Percentiles rank a stretch among this genome's conserved stretches.
These are phyloP conservation scores for Leucocoprinus sp. DNA, from an alignment of 768 basidiomycete species.

Conservation along the genomic window DNA sequence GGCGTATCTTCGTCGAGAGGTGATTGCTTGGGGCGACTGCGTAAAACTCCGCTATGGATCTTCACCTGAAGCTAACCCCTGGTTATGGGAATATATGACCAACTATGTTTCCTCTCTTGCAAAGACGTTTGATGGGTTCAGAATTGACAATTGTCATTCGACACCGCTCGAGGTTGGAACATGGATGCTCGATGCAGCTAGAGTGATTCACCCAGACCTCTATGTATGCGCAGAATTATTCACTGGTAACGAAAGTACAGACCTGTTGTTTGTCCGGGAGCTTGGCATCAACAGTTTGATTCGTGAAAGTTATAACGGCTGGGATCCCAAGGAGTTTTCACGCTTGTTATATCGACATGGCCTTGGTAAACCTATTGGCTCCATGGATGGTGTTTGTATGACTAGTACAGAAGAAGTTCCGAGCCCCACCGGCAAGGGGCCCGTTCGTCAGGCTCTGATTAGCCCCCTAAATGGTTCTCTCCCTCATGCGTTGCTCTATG, in stretches of 20 bases:
- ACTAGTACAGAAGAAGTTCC: slow-evolving; percentile 68
- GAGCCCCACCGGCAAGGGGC: slow-evolving; percentile 79
- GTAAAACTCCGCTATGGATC: slow-evolving; percentile 95
- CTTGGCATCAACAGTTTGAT: slow-evolving; percentile 92
- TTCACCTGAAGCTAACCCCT: slow-evolving; percentile 74
- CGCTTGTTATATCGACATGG: slow-evolving; percentile 85
- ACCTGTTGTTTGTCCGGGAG: slow-evolving; percentile 82
- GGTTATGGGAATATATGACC: slow-evolving; percentile 91
- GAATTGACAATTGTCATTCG: slow-evolving; percentile 98
- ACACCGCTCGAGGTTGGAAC: slow-evolving; percentile 96
- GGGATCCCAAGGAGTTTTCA: slow-evolving; percentile 86
- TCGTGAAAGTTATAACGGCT: slow-evolving; percentile 88
- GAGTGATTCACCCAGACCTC: slow-evolving; percentile 83
- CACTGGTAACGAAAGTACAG: slow-evolving; percentile 92
- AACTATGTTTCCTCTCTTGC: slow-evolving; percentile 79
- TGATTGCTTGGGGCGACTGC: slow-evolving; percentile 97
- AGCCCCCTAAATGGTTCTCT: slow-evolving; percentile 76
- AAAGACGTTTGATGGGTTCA: slow-evolving; percentile 85
- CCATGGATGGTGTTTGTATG: slow-evolving; percentile 88
- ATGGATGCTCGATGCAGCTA: slow-evolving; percentile 85
- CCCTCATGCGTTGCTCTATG: slow-evolving; percentile 92
- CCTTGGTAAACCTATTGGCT: slow-evolving; percentile 90
- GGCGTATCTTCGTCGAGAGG: slow-evolving; percentile 90
- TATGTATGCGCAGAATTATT: slow-evolving; percentile 97
- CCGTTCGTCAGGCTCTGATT: slow-evolving; percentile 62